Percentiles rank a stretch among this genome's conserved stretches.
Conservation (phyloP, 306 rosid genomes). For the Sicyos baderoa region DNA sequence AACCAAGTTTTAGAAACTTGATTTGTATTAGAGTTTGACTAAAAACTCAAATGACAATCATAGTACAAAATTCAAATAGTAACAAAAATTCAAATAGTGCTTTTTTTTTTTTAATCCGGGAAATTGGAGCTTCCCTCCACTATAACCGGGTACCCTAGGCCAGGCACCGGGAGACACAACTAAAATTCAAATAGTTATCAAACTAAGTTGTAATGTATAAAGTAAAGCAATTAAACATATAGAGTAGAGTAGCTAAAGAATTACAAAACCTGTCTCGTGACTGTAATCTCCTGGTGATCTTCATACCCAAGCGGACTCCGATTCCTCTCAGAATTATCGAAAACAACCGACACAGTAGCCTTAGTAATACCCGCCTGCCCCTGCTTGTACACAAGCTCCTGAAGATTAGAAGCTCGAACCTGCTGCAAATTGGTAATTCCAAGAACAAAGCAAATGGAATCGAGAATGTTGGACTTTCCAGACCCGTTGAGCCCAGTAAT, state of each 20-base stretch:
- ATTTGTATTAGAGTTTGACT: too few relatives aligned
- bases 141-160: too few relatives aligned
- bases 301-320: conserved; percentile 89
- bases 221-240: neutral
- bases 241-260: neutral
- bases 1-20: too few relatives aligned
- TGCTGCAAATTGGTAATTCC: conserved; percentile 92
- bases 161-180: too few relatives aligned
- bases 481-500: conserved; percentile 91
- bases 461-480: conserved; percentile 90
- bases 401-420: conserved; percentile 88
- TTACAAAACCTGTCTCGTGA: conserved; percentile 71
- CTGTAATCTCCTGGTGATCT: conserved; percentile 68
- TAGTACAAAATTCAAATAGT: too few relatives aligned
- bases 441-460: conserved; percentile 80
- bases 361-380: conserved; percentile 97
- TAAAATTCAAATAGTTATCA: too few relatives aligned
- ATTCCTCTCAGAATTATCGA: conserved; percentile 57
- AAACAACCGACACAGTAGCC: conserved; percentile 80
- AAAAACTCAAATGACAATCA: too few relatives aligned
- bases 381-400: conserved; percentile 93
- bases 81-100: too few relatives aligned
- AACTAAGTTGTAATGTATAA: too few relatives aligned
- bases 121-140: too few relatives aligned
- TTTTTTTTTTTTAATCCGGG: too few relatives aligned